A percentile compares a stretch with the other conserved stretches of the same genome.
Evolutionary conservation across 495 filamentous ascomycete species (phyloP).

Genomic region (Penicillium longicatenatum): DNA sequence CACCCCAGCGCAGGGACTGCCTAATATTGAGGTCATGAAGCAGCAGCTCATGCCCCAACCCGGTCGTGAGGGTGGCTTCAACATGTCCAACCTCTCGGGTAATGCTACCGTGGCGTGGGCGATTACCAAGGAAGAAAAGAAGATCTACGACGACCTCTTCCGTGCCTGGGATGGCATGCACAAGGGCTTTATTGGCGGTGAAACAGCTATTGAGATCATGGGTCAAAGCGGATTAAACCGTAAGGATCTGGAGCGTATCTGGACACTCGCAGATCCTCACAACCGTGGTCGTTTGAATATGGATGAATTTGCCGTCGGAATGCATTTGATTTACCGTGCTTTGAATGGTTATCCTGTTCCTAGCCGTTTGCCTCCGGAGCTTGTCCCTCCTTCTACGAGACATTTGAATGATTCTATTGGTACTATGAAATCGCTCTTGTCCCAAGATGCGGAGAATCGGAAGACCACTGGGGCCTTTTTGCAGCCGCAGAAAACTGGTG

Average conservation of each 20-base stretch:
- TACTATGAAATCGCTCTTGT: constrained; percentile 88
- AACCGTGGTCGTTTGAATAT: constrained; percentile 94
- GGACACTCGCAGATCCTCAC: constrained; percentile 91
- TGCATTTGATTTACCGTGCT: constrained; percentile 98
- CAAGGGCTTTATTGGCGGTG: constrained; percentile 91
- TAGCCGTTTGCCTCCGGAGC: constrained; percentile 86
- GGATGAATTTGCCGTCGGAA: constrained; percentile 97
- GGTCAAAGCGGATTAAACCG: constrained; percentile 93
- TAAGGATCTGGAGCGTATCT: constrained; percentile 85
- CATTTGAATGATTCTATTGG: constrained; percentile 91
- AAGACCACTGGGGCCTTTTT: constrained; percentile 84
- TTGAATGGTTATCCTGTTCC: constrained; percentile 95
- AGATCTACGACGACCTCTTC: constrained; percentile 93
- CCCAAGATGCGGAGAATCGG: constrained; percentile 81
- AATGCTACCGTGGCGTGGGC: constrained; percentile 98
- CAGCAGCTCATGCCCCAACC: constrained; percentile 98
- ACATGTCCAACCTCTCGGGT: constrained; percentile 82
- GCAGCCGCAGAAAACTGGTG: constrained; percentile 93
- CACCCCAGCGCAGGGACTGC: constrained; percentile 83
- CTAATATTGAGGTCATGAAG: constrained; percentile 90
- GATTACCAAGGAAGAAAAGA: constrained; percentile 98
- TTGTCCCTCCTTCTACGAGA: constrained; percentile 93
- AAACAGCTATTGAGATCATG: constrained; percentile 95
- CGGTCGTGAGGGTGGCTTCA: constrained; percentile 89
- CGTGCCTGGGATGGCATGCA: constrained; percentile 94